phyloP scores from a whole-genome alignment of 192 early-diverging fungal species.

The Podochytrium sp. region DNA sequence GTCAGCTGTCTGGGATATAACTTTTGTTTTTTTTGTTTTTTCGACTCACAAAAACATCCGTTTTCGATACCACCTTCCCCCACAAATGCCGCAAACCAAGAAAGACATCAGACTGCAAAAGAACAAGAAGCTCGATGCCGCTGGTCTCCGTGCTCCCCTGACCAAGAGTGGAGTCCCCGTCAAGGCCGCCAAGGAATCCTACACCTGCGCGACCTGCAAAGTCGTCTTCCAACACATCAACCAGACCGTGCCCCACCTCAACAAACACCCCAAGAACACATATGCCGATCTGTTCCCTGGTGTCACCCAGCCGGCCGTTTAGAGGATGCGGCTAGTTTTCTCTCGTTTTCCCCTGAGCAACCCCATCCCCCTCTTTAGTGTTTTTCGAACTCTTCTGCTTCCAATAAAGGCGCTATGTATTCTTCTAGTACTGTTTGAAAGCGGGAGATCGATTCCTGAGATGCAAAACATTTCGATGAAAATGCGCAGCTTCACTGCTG shows the following conservation, averaged over 20 bases:
- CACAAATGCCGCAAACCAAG: constrained; percentile 9
- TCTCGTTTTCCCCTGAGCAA: no score
- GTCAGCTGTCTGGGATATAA: no score
- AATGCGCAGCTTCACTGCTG: neutral
- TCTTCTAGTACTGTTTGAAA: no score
- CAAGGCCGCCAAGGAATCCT: constrained; percentile 14
- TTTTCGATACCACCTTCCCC: no score
- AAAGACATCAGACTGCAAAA: neutral
- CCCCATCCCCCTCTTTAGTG: no score
- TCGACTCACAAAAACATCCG: no score
- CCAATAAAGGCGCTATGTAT: no score
- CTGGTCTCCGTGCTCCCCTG: neutral
- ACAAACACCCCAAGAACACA: constrained; percentile 16
- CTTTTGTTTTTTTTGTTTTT: no score
- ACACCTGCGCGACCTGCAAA: neutral
- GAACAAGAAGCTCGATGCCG: constrained; percentile 5
- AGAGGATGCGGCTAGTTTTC: no score
- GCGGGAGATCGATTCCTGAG: no score
- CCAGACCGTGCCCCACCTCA: neutral
- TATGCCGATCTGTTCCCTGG: neutral
- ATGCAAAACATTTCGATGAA: neutral
- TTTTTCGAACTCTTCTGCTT: no score
- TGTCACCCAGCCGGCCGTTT: neutral
- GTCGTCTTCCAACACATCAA: neutral
- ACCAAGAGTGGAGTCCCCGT: constrained; percentile 6